A percentile compares a stretch with the other conserved stretches of the same genome.
These are phyloP conservation scores for Penicillium hesseltinei DNA, from an alignment of 2,329 filamentous ascomycete species.

Conservation along the genomic window DNA sequence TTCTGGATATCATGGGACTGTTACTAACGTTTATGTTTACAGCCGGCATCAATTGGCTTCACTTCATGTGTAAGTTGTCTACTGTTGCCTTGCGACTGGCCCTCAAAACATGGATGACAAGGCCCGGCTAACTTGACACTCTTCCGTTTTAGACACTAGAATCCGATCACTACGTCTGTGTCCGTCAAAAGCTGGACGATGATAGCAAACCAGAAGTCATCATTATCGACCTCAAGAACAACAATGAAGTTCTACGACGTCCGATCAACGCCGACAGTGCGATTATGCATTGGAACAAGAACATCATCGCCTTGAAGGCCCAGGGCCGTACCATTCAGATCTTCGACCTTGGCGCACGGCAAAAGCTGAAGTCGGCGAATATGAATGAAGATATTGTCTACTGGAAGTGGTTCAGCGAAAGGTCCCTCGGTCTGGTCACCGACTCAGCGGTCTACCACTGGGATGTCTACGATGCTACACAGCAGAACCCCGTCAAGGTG, in stretches of 20 bases:
- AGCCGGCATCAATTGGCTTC: constrained; percentile 76
- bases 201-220: constrained; percentile 86
- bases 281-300: constrained; percentile 97
- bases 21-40: constrained; percentile 33
- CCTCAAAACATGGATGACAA: constrained; percentile 7
- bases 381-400: constrained; percentile 98
- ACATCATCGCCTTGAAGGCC: constrained; percentile 95
- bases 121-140: constrained; percentile 18
- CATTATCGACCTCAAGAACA: constrained; percentile 96
- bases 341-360: constrained; percentile 89
- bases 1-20: constrained; percentile 1
- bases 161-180: constrained; percentile 94
- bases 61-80: constrained; percentile 71
- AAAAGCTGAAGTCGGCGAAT: constrained; percentile 92
- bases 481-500: constrained; percentile 78
- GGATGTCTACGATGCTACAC: constrained; percentile 86
- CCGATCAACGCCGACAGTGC: constrained; percentile 99
- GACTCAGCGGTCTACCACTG: constrained; percentile 92
- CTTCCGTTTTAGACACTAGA: constrained; percentile 73
- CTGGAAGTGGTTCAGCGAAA: constrained; percentile 98
- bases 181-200: constrained; percentile 89
- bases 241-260: constrained; percentile 89
- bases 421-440: constrained; percentile 83
- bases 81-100: constrained; percentile 3
- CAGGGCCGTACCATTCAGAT: constrained; percentile 94